Percentiles rank a stretch among this genome's conserved stretches.
These are phyloP conservation scores for Pseudogymnoascus sp. DNA, from an alignment of 2,329 filamentous ascomycete species.

Conservation along the genomic window DNA sequence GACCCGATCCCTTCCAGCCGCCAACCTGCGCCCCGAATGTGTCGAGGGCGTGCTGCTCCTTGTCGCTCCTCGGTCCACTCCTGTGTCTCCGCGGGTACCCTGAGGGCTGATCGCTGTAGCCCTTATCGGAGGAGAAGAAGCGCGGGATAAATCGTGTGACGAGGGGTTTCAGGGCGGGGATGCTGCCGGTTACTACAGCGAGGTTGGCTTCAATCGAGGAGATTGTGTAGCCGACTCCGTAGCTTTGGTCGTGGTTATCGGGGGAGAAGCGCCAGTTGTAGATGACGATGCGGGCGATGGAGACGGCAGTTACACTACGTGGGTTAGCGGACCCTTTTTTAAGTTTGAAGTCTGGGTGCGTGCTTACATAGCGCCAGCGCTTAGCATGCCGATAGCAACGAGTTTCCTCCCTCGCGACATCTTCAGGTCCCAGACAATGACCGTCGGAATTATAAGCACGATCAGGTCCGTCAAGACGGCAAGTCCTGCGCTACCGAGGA, in stretches of 20 bases:
- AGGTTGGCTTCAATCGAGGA: constrained; percentile 19
- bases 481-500: constrained; percentile 18
- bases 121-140: background rate
- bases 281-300: constrained; percentile 16
- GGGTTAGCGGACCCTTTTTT: background rate
- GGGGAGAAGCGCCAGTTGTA: constrained; percentile 14
- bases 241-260: constrained; percentile 12
- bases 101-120: background rate
- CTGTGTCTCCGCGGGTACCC: background rate
- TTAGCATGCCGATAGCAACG: constrained; percentile 12
- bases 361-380: constrained; percentile 15
- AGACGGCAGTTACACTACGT: constrained; percentile 18
- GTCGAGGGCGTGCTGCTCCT: constrained; percentile 1
- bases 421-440: constrained; percentile 20
- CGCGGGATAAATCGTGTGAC: constrained; percentile 12
- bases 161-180: constrained; percentile 16
- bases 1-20: background rate
- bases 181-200: constrained; percentile 17
- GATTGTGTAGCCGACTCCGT: constrained; percentile 19
- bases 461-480: constrained; percentile 20
- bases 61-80: background rate
- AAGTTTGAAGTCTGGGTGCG: background rate
- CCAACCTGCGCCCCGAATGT: constrained; percentile 2
- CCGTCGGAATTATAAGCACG: constrained; percentile 18
- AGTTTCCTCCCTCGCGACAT: constrained; percentile 18